Percentiles rank a stretch among this genome's conserved stretches.
Conservation (phyloP, 2,329 filamentous ascomycete genomes). For the Ampelomyces quisqualis region DNA sequence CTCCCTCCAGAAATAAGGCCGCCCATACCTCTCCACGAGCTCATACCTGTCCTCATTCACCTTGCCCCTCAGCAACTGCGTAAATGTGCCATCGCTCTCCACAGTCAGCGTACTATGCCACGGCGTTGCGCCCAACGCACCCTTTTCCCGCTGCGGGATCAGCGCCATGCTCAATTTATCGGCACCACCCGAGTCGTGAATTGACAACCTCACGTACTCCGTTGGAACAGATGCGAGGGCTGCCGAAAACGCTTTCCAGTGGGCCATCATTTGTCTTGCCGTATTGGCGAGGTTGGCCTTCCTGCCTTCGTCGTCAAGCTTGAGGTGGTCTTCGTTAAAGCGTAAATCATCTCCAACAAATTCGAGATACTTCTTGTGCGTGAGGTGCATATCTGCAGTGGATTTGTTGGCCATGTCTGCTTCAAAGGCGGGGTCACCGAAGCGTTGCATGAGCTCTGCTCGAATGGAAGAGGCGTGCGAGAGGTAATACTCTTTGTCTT, state of each 20-base stretch:
- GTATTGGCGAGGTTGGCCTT: conserved; percentile 24
- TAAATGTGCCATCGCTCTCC: conserved; percentile 22
- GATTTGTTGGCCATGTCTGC: conserved; percentile 35
- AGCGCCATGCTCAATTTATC: conserved; percentile 35
- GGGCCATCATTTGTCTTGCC: conserved; percentile 35
- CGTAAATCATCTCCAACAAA: conserved; percentile 29
- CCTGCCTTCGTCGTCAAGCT: conserved; percentile 19
- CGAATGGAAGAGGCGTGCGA: conserved; percentile 28
- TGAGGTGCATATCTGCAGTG: conserved; percentile 30
- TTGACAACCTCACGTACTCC: conserved; percentile 32
- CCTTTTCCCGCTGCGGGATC: conserved; percentile 23
- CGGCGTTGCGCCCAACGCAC: conserved; percentile 26
- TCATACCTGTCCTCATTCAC: conserved; percentile 23
- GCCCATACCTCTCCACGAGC: conserved; percentile 21
- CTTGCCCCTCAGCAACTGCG: conserved; percentile 19
- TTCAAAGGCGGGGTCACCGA: conserved; percentile 27
- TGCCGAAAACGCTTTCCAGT: conserved; percentile 30
- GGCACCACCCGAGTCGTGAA: conserved; percentile 35
- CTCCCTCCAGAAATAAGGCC: conserved; percentile 28
- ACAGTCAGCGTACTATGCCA: conserved; percentile 29
- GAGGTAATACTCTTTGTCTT: conserved; percentile 21
- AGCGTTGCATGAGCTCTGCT: conserved; percentile 23
- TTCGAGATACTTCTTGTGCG: conserved; percentile 32
- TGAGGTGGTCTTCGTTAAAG: conserved; percentile 17
- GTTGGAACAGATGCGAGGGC: conserved; percentile 23